Evolutionary conservation across 129 eudicot species (phyloP), one percentile per base, ranked within the genome.

Genomic region (Saussurea involucrata): DNA sequence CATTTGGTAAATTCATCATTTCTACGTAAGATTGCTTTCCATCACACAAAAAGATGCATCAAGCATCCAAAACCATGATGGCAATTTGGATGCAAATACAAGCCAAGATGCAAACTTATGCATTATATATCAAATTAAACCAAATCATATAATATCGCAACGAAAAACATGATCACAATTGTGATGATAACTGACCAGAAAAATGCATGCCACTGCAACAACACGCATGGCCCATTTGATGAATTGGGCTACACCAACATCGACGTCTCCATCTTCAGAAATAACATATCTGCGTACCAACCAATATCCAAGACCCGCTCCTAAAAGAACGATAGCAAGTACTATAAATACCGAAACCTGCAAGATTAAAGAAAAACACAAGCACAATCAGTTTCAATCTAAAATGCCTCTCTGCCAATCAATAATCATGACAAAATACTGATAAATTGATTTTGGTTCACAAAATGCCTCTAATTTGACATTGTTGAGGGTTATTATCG

Each of bases 231-330:
- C 86, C 98, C 98, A 94, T 83, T 91, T 94, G 55, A 94, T 95
- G 75, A 94, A 94, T 71, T 86, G 90, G 71, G 97, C 98, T 42
- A 94, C 77, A 1, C 89, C 97, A 84, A 76, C 86, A 73, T 94
- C 90, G 34, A 94, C 96, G 29, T 83, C 85, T 70, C 97, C 97
- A 71, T 91, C 97, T 40, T 94, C 87, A 44, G 93, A 80, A 32
- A 94, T 84, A 29, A 89, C 87, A 78, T 80, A 91, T 65, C 79
- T 89, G 22, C 98, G 90, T 24, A 91, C 96, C 68, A 94, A 82
- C 93, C 92, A 94, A 71, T 82, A 91, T 27, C 98, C 98, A 60
- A 91, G 77, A 68, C 84, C 96, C 67, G 97, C 97, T 79, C 98
- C 97, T 31, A 90, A 84, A 63, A 94, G 84, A 29, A 80, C 71